Evolutionary conservation across 805 yeast genomes (phyloP), one percentile per base, ranked within the genome.

Genomic region (Ogataea paraovalis): DNA sequence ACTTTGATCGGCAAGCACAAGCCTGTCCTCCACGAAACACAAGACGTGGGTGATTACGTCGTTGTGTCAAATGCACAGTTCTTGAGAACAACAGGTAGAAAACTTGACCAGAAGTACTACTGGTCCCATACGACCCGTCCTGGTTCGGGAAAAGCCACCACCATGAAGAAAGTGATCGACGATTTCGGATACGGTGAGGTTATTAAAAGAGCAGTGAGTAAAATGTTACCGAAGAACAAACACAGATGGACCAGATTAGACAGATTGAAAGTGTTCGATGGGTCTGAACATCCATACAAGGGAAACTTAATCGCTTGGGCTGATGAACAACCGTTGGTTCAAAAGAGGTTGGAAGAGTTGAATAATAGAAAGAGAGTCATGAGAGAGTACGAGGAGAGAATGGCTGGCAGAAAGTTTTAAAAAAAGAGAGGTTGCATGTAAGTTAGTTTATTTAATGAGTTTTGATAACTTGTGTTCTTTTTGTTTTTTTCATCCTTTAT

Each of bases 1-100:
- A 83, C 94, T 0, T 75, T 94, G 38, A 89, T 87, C 69, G 99
- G 99, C n/a, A 94, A 94, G 67, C 97, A 94, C 71, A 94, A 94
- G 73, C 99, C 99, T 3, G 78, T 89, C 0, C 85, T 70, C 55
- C 88, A 90, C 59, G 80, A 79, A 25, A 76, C 85, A 1, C 71
- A 85, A 64, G 99, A 94, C 69, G 81, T 83, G 54, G 99, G 99
- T 13, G 99, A 94, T 68, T 94, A 91, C 62, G 97, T 94, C 12
- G 98, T 94, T 12, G 97, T 92, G 2, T 87, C 97, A 13, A 95
- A 94, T 71, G 90, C 97, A 61, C 78, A 87, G 49, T 80, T 81
- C 54, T 66, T 94, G 59, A 83, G 82, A 56, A 74, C 85, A n/a
- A 83, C 97, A 0, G 98, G 98, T 53, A 84, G 82, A 51, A 92